These are phyloP conservation scores for Paramecium sexaurelia DNA, from an alignment of 73 alveolate genomes.

Conservation along the genomic window DNA sequence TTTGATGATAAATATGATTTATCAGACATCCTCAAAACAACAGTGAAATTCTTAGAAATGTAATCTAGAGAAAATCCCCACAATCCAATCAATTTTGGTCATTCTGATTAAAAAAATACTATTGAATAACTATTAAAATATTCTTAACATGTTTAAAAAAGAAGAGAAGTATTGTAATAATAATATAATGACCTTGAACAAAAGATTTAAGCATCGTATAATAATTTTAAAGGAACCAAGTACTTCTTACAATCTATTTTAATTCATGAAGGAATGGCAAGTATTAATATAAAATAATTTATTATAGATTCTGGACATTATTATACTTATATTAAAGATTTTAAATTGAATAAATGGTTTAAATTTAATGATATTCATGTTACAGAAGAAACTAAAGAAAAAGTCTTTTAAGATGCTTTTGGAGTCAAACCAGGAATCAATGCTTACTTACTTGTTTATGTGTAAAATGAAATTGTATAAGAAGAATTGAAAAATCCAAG, in stretches of 20 bases:
- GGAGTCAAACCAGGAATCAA: conserved; percentile 78
- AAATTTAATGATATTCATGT: conserved; percentile 81
- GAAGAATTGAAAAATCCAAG: background rate
- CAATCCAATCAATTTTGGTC: conserved; percentile 65
- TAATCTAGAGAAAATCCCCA: background rate
- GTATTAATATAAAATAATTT: background rate
- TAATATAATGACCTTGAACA: conserved; percentile 62
- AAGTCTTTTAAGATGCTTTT: conserved; percentile 76
- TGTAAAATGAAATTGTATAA: conserved; percentile 61
- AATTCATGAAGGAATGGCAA: conserved; percentile 93
- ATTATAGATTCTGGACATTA: conserved; percentile 91
- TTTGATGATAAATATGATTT: conserved; percentile 48
- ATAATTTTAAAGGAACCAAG: conserved; percentile 68
- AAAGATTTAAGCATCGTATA: conserved; percentile 61
- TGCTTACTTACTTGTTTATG: conserved; percentile 85
- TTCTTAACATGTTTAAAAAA: background rate
- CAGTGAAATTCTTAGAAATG: background rate
- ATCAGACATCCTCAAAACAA: background rate
- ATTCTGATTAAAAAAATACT: background rate
- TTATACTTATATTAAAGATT: conserved; percentile 91
- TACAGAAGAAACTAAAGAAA: conserved; percentile 74
- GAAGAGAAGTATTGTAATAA: conserved; percentile 27
- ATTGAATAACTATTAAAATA: conserved; percentile 18
- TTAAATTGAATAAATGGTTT: conserved; percentile 80
- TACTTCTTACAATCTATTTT: conserved; percentile 81